These are phyloP conservation scores for Elsinoe australis DNA, from an alignment of 2,329 filamentous ascomycete genomes.

Conservation along the genomic window DNA sequence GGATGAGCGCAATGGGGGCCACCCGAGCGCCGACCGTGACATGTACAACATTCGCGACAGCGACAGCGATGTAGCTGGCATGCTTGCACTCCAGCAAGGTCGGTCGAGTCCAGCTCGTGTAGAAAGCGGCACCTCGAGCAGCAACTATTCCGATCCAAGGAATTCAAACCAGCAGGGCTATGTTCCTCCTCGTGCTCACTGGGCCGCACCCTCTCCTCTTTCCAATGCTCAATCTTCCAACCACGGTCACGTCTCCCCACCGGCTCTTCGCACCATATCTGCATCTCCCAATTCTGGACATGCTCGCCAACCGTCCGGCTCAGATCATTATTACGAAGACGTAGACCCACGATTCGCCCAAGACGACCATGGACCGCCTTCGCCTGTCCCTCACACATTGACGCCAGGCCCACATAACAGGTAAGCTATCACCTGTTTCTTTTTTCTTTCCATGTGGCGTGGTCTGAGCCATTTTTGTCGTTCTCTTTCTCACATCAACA, in stretches of 20 bases:
- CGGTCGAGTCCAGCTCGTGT: constrained; percentile 51
- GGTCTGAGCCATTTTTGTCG: not conserved
- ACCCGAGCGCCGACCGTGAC: constrained; percentile 26
- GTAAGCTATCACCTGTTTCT: not conserved
- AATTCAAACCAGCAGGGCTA: constrained; percentile 29
- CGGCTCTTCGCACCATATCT: constrained; percentile 21
- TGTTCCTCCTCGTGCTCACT: constrained; percentile 41
- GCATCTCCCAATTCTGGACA: constrained; percentile 23
- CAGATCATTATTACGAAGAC: constrained; percentile 77
- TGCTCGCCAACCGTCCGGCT: constrained; percentile 30
- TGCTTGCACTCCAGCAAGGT: constrained; percentile 63
- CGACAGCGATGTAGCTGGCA: constrained; percentile 64
- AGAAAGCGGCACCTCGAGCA: constrained; percentile 63
- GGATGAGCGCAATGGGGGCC: constrained; percentile 59
- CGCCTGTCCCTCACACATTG: constrained; percentile 23
- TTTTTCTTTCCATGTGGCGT: not conserved
- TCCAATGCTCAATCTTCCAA: constrained; percentile 18
- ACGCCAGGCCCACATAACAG: constrained; percentile 20
- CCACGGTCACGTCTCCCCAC: constrained; percentile 18
- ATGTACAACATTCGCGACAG: constrained; percentile 48
- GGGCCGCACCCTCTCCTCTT: constrained; percentile 27
- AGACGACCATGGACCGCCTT: constrained; percentile 25
- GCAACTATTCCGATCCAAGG: constrained; percentile 57
- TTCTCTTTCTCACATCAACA: not conserved
- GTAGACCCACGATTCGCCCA: constrained; percentile 79